These are phyloP conservation scores for Leishmania braziliensis DNA, from an alignment of 208 protist genomes.

Conservation along the genomic window DNA sequence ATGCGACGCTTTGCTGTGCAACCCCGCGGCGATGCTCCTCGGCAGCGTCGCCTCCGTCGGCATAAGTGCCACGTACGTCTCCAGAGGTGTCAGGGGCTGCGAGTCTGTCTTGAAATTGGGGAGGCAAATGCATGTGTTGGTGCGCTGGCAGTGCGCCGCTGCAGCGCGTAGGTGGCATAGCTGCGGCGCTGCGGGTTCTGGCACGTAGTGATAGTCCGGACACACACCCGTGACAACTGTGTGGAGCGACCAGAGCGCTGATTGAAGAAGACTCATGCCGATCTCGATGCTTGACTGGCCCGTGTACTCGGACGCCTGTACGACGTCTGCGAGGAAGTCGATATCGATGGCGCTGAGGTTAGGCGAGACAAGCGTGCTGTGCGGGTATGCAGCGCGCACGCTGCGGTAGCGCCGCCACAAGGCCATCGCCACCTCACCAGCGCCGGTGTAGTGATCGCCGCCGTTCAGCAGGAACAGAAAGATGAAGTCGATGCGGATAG, in stretches of 20 bases:
- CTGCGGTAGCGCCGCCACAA: conserved; percentile 81
- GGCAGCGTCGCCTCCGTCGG: conserved; percentile 75
- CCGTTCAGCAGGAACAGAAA: conserved; percentile 90
- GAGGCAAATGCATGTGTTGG: conserved; percentile 19
- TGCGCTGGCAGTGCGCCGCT: conserved; percentile 44
- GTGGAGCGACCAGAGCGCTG: conserved; percentile 73
- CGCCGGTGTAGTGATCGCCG: conserved; percentile 84
- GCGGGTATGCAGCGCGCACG: conserved; percentile 55
- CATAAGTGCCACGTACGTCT: conserved; percentile 85
- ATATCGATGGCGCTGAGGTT: conserved; percentile 56
- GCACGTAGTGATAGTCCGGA: conserved; percentile 66
- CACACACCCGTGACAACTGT: conserved; percentile 60
- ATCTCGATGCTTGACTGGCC: conserved; percentile 34
- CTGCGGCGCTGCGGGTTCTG: conserved; percentile 37
- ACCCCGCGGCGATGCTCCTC: conserved; percentile 36
- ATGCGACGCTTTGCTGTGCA: conserved; percentile 48
- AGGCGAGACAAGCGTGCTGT: conserved; percentile 53
- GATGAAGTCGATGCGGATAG: conserved; percentile 82
- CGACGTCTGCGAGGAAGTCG: conserved; percentile 69
- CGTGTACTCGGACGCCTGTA: conserved; percentile 70
- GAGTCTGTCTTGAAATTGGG: conserved; percentile 13
- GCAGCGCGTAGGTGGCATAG: conserved; percentile 74
- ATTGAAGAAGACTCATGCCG: conserved; percentile 64
- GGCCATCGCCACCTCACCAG: conserved; percentile 73
- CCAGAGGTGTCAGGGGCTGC: conserved; percentile 72